Percentiles rank a stretch among this genome's conserved stretches.
Evolutionary conservation across 306 rosid species (phyloP).

Genomic region (Psophocarpus tetragonolobus): DNA sequence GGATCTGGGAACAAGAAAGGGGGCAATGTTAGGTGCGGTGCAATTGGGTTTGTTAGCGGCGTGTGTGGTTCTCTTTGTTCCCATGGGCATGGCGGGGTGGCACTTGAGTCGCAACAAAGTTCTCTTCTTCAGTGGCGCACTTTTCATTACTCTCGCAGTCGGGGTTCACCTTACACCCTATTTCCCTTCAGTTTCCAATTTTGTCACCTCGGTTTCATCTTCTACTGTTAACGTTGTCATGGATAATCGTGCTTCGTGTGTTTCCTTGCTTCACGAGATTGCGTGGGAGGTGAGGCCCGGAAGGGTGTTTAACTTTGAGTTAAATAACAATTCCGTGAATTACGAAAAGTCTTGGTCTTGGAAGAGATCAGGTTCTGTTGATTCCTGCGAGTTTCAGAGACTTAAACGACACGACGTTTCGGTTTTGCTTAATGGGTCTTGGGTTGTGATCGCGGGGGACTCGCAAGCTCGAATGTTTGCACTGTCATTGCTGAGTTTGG

Average conservation of each 20-base stretch:
- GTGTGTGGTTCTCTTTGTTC: slow-evolving; percentile 82
- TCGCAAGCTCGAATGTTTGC: slow-evolving; percentile 75
- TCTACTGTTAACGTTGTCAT: slow-evolving; percentile 49
- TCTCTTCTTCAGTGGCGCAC: slow-evolving; percentile 91
- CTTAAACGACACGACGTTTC: slow-evolving; percentile 49
- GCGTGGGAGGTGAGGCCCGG: slow-evolving; percentile 58
- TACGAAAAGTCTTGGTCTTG: slow-evolving; percentile 66
- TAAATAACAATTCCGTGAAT: slow-evolving; percentile 51
- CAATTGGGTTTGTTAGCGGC: slow-evolving; percentile 84
- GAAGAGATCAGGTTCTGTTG: slow-evolving; percentile 50
- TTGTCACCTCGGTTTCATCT: slow-evolving; percentile 63
- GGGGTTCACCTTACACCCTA: slow-evolving; percentile 92
- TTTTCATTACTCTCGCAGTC: slow-evolving; percentile 89
- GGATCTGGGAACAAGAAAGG: slow-evolving; percentile 20
- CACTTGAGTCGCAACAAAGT: slow-evolving; percentile 94
- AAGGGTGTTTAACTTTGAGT: slow-evolving; percentile 39
- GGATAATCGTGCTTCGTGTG: slow-evolving; percentile 74
- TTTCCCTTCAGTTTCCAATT: slow-evolving; percentile 77
- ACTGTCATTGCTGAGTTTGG: slow-evolving; percentile 56
- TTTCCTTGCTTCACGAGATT: slow-evolving; percentile 71
- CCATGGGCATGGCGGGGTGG: slow-evolving; percentile 98
- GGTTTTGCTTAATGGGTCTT: slow-evolving; percentile 91
- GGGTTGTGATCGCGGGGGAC: slow-evolving; percentile 89
- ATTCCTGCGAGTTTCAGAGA: slow-evolving; percentile 67
- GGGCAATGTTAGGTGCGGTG: slow-evolving; percentile 71